Percentiles rank a stretch among this genome's conserved stretches.
Evolutionary conservation across 2,329 filamentous ascomycete genomes (phyloP).

Genomic region (Neopestalotiopsis clavispora): DNA sequence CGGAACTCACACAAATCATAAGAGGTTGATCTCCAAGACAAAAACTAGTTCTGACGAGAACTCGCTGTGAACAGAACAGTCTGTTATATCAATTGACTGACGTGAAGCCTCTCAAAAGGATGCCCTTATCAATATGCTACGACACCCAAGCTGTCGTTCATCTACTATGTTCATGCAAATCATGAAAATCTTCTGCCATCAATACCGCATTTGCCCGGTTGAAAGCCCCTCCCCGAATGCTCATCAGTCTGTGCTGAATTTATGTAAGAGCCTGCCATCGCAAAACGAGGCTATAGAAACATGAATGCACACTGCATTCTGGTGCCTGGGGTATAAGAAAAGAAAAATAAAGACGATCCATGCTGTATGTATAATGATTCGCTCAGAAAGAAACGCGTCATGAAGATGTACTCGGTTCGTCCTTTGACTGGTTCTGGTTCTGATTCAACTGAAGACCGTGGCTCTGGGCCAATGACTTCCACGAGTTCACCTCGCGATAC

Average conservation of each 20-base stretch:
- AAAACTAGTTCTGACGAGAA: too few relatives aligned
- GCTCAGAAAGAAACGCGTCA: slow-evolving; percentile 9
- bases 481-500: slow-evolving; percentile 78
- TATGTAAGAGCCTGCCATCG: not conserved
- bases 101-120: too few relatives aligned
- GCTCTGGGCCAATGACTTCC: slow-evolving; percentile 72
- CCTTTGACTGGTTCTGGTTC: slow-evolving; percentile 33
- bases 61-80: too few relatives aligned
- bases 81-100: too few relatives aligned
- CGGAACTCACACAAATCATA: too few relatives aligned
- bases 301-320: not conserved
- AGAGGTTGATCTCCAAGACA: too few relatives aligned
- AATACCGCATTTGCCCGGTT: not conserved
- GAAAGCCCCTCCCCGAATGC: not conserved
- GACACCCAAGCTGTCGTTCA: not conserved
- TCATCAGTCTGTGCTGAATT: not conserved
- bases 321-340: slow-evolving; percentile 19
- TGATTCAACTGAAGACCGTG: slow-evolving; percentile 57
- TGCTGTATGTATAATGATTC: not conserved
- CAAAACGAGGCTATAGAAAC: not conserved
- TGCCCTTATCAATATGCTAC: not conserved
- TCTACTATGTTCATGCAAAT: not conserved
- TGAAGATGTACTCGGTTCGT: slow-evolving; percentile 37
- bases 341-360: slow-evolving; percentile 12
- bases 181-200: not conserved